Conservation (phyloP, 2,329 filamentous ascomycete species). For the Massarina eburnea region DNA sequence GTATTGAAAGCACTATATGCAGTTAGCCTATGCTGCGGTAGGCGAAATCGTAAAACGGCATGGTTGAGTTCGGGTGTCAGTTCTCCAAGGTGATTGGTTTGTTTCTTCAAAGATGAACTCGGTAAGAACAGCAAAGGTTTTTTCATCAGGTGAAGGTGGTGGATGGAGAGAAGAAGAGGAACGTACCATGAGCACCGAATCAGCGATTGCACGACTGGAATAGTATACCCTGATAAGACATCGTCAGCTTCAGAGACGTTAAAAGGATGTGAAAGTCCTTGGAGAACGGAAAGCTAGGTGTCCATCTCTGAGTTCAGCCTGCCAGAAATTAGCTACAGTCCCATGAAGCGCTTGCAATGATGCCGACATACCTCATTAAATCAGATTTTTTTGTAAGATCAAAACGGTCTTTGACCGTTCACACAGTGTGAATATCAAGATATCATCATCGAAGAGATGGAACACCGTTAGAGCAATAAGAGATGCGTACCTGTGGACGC, state of each 20-base stretch:
- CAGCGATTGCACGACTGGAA: neutral
- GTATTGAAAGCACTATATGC: slow-evolving; percentile 3
- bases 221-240: neutral
- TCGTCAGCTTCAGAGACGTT: slow-evolving; percentile 24
- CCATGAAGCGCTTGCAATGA: neutral
- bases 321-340: slow-evolving; percentile 21
- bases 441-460: slow-evolving; percentile 62
- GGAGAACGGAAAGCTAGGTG: slow-evolving; percentile 17
- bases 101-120: slow-evolving; percentile 62
- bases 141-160: slow-evolving; percentile 56
- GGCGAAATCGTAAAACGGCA: neutral
- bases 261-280: slow-evolving; percentile 10
- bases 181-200: slow-evolving; percentile 19
- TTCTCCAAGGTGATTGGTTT: slow-evolving; percentile 66
- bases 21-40: slow-evolving; percentile 1
- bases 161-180: slow-evolving; percentile 3
- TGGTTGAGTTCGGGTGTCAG: slow-evolving; percentile 47
- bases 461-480: slow-evolving; percentile 39
- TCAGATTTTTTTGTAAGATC: slow-evolving; percentile 68
- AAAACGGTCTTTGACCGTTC: slow-evolving; percentile 57
- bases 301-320: slow-evolving; percentile 46
- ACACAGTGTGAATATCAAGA: slow-evolving; percentile 70
- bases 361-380: slow-evolving; percentile 62
- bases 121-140: slow-evolving; percentile 64
- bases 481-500: slow-evolving; percentile 25